phyloP scores from a whole-genome alignment of 805 yeast genomes.

The Debaryomyces hansenii region DNA sequence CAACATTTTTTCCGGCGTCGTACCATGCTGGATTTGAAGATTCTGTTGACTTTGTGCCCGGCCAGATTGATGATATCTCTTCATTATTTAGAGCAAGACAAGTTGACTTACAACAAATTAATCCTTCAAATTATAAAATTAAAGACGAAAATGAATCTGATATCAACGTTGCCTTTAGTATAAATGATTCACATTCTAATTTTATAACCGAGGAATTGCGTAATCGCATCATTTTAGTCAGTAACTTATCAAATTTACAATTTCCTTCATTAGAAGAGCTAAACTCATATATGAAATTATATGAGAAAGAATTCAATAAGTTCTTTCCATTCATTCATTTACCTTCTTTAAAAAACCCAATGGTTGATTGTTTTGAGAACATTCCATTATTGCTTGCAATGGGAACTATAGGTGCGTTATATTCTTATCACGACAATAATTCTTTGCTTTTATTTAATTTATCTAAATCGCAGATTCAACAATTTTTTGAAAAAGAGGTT shows the following conservation, averaged over 20 bases:
- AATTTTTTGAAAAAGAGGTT: constrained; percentile 56
- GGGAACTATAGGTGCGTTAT: constrained; percentile 88
- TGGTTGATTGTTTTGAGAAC: constrained; percentile 43
- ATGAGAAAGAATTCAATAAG: constrained; percentile 73
- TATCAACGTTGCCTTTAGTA: constrained; percentile 16
- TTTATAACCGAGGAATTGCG: constrained; percentile 52
- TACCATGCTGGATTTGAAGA: constrained; percentile 44
- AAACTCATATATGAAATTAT: constrained; percentile 73
- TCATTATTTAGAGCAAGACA: constrained; percentile 66
- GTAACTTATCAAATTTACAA: constrained; percentile 55
- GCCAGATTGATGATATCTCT: constrained; percentile 49
- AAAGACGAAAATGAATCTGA: constrained; percentile 1
- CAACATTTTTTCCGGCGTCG: constrained; percentile 47
- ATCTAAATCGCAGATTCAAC: constrained; percentile 65
- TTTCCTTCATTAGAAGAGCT: constrained; percentile 77
- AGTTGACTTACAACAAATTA: constrained; percentile 50
- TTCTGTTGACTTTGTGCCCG: constrained; percentile 7
- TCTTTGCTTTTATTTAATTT: constrained; percentile 71
- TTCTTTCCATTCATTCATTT: constrained; percentile 85
- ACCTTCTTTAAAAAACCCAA: constrained; percentile 48
- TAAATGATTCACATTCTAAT: constrained; percentile 3
- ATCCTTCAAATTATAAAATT: background rate
- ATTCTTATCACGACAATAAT: constrained; percentile 75
- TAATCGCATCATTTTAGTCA: constrained; percentile 48
- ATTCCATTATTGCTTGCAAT: constrained; percentile 74